Evolutionary conservation across 805 yeast genomes (phyloP), one percentile per base, ranked within the genome.

Genomic region (Candida gorgasii): DNA sequence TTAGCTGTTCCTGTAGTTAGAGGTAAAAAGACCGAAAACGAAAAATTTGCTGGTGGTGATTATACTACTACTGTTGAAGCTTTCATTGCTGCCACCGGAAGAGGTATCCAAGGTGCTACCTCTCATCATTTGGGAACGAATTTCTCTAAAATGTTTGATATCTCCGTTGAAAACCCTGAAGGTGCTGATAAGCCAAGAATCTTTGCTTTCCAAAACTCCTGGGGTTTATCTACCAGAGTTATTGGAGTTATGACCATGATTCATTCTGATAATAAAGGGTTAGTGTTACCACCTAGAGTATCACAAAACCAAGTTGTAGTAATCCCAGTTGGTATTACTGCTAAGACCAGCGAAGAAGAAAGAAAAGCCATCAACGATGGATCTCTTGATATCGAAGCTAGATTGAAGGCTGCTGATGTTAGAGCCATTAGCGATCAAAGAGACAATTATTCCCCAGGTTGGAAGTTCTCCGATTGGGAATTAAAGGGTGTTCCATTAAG

Each of bases 161-260:
- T 93, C 53, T 72, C 85, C 29, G 99, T 95, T 39, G 99, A 93
- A 72, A 87, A 89, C 67, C 99, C 99, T 53, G 86, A 85, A 46
- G 96, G 96, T 40, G 61, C 84, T 15, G 95, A 87, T 47, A 82
- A 85, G 62, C 95, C 93, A 60, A 86, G 89, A 72, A 73, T 90
- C 39, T 80, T 73, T 56, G 97, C 93, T 24, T 89, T 83, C 80
- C 99, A 93, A 75, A 93, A 95, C 76, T 90, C 97, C 9, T 93
- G 99, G 99, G 99, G 99, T 72, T 74, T 93, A 56, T 90, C 97
- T 37, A 93, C 99, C 46, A 88, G 99, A 73, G 93, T 86, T 52
- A 90, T 93, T 63, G 99, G 99, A 78, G 99, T 95, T 54, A 93
- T 93, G 98, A 89, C 89, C 46, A 93, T 93, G 99, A 80, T 89